Base-by-base conservation (phyloP, 2,329 filamentous ascomycete species). In the Lojkania enalia region DNA sequence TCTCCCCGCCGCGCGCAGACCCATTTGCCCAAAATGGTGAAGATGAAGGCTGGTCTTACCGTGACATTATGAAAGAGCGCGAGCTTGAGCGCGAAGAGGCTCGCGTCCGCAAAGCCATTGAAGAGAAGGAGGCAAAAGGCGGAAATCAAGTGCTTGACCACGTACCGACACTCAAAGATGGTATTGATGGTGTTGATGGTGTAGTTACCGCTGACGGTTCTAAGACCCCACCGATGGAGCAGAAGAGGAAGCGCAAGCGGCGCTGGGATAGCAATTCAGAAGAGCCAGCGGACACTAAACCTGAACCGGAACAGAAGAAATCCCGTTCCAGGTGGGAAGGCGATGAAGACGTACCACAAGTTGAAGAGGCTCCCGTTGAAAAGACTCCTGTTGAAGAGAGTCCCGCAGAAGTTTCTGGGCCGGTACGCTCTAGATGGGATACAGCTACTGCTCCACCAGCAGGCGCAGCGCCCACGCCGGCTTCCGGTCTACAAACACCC, bases 21-120 rank as follows among this genome's bases (percentile, higher is more conserved):
- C 86, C 90, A 20, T 95, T 95, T 64, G 87, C 88, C 19, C 82
- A 85, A 52, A 88, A 91, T 64, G 77, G 82, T 51, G 81, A 83
- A 46, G 82, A 82, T 43, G 86, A 90, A 56, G 90, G 88, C 14
- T 79, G 87, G 50, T 92, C 84, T 48, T 99, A 97, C 67, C 84
- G 88, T 58, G 89, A 95, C 54, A 80, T 95, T 40, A 97, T 99
- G 92, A 86, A 89, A 55, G 78, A 86, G 55, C 87, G 90, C 42
- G 92, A 99, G 58, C 72, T 97, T 7, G 92, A 99, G 72, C 84
- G 90, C 54, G 94, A 99, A 73, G 94, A 99, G 72, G 88, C 92
- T 61, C 83, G 92, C 52, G 87, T 99, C 25, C 80, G 81, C 58
- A 86, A 82, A 60, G 78, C 88, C 40, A 94, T 99, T 52, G 83